Conservation (phyloP, 345 rosid species). For the Abelmoschus esculentus region DNA sequence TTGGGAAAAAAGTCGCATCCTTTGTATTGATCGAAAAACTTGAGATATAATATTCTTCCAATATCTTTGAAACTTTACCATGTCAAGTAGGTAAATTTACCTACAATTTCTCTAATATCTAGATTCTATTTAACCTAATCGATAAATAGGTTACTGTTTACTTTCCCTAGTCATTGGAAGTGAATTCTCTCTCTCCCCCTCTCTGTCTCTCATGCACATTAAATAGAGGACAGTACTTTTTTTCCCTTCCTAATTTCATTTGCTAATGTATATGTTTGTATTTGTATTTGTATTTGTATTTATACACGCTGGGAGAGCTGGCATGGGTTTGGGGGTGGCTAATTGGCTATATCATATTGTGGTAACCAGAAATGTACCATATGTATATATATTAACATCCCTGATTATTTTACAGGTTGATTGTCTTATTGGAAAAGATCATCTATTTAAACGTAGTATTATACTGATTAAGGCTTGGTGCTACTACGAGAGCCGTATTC, state of each 20-base stretch:
- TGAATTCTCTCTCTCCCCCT: not conserved
- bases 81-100: not conserved
- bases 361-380: not conserved
- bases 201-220: not conserved
- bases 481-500: constrained; percentile 84
- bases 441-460: constrained; percentile 79
- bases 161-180: not conserved
- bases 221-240: not conserved
- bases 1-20: not conserved
- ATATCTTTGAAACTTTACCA: not conserved
- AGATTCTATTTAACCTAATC: not conserved
- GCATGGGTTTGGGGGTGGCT: not conserved
- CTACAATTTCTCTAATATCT: not conserved
- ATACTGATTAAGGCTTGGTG: constrained; percentile 90
- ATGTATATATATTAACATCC: not conserved
- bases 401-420: constrained; percentile 48
- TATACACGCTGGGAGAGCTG: not conserved
- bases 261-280: not conserved
- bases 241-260: not conserved
- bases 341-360: not conserved
- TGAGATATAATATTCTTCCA: not conserved
- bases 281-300: not conserved
- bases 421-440: constrained; percentile 55
- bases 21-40: not conserved
- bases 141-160: not conserved